Conservation (phyloP, 352 stramenopile species). For the Paralagenidium karlingii region DNA sequence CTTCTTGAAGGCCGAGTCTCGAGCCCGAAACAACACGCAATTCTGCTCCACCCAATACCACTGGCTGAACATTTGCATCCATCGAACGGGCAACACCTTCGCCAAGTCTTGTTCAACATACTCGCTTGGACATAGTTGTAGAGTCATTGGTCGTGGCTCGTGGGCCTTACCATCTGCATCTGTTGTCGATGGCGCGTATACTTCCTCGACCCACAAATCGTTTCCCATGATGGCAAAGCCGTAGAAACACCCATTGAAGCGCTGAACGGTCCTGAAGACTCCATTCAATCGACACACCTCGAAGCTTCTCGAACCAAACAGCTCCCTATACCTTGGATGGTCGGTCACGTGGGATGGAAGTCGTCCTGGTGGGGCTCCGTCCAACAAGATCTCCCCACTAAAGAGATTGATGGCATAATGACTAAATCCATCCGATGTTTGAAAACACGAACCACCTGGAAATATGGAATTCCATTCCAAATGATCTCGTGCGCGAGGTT, state of each 20-base stretch:
- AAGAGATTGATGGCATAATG: conserved; percentile 42
- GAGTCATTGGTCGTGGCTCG: too few relatives aligned
- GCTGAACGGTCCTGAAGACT: conserved; percentile 15
- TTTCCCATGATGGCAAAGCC: conserved; percentile 14
- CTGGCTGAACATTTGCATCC: conserved; percentile 21
- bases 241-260: conserved; percentile 14
- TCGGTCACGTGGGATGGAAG: conserved; percentile 20
- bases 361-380: conserved; percentile 21
- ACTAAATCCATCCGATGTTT: too few relatives aligned
- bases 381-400: conserved; percentile 18
- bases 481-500: conserved; percentile 5
- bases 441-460: too few relatives aligned
- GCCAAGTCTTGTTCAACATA: conserved; percentile 17
- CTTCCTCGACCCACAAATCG: conserved; percentile 22
- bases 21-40: conserved; percentile 25
- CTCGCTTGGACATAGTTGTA: conserved; percentile 15
- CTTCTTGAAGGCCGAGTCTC: too few relatives aligned
- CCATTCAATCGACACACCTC: conserved; percentile 19
- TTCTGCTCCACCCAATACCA: conserved; percentile 35
- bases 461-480: conserved; percentile 20
- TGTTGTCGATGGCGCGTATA: too few relatives aligned
- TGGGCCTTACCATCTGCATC: too few relatives aligned
- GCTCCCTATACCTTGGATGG: conserved; percentile 11
- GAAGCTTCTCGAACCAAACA: conserved; percentile 38
- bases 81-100: conserved; percentile 9